Evolutionary conservation across 805 yeast species (phyloP), one percentile per base, ranked within the genome.

Genomic region (Metschnikowia lunata): DNA sequence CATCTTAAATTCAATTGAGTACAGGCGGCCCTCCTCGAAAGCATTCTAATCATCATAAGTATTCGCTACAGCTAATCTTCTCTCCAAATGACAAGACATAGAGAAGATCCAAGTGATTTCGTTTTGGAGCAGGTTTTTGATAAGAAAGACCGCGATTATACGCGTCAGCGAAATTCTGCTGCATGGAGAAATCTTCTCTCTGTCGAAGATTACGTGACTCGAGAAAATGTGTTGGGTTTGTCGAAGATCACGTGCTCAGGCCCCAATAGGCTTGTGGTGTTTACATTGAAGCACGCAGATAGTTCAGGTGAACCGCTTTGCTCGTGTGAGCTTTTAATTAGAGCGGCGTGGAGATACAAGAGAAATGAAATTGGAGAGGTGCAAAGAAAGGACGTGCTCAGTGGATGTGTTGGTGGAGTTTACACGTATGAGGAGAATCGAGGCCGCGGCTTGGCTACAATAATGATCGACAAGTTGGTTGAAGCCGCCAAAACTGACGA

Each of bases 361-460:
- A 48, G 14, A 37, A 35, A 42, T 8, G 46, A 46, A 11, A 47
- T 42, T 7, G 53, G 51, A 7, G 37, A 49, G 27, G 62, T 59
- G 3, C 45, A 39, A 5, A 45, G 53, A 29, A 41, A 49, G 10
- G 48, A 48, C 4, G 52, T 66, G 13, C 48, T 51, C 15, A 49
- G 66, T 40, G 76, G 72, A 1, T 66, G 72, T 41, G 59, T 71
- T 32, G 75, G 75, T 12, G 72, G 70, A 2, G 76, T 71, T 2
- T 71, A 52, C 55, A 68, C 74, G 4, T 63, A 61, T 39, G 64
- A 64, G 5, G 64, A 61, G 34, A 49, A 61, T 50, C 53, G 76
- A 37, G 67, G 68, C 8, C 58, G 62, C 34, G 74, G 75, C 0
- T 61, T 59, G 42, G 74, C 72, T 12, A 49, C 54, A 23, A 56